phyloP scores from a whole-genome alignment of 2,329 filamentous ascomycete genomes.

The Aspergillus flavus region DNA sequence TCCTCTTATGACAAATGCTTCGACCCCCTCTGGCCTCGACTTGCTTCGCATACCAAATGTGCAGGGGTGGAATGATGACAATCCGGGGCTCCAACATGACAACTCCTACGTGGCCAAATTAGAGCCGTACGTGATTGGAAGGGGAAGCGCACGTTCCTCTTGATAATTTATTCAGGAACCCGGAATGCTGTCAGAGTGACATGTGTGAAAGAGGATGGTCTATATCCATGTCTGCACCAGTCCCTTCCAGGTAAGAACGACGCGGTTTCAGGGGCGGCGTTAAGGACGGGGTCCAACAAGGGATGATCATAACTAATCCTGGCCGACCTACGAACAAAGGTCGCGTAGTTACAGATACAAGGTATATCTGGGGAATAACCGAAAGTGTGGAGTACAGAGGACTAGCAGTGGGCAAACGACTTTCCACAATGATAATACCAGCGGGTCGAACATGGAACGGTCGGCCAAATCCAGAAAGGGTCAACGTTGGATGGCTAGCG shows the following conservation, averaged over 20 bases:
- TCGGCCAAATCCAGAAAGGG: neutral
- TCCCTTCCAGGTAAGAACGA: neutral
- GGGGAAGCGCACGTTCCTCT: neutral
- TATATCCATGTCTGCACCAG: neutral
- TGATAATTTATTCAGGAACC: constrained; percentile 1
- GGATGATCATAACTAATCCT: neutral
- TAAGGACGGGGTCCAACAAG: neutral
- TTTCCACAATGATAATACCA: neutral
- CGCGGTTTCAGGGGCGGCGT: neutral
- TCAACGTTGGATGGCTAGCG: neutral
- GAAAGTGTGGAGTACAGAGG: constrained; percentile 7
- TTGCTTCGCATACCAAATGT: neutral
- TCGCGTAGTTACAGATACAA: neutral
- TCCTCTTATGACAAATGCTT: neutral
- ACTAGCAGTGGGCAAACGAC: neutral
- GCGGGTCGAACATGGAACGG: neutral
- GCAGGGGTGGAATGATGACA: neutral
- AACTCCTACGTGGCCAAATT: neutral
- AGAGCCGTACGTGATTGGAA: neutral
- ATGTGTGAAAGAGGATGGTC: neutral
- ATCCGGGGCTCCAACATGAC: neutral
- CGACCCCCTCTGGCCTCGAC: neutral
- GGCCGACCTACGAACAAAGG: neutral
- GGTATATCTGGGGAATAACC: constrained; percentile 6
- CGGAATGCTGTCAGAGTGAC: neutral